Base-by-base conservation (phyloP, 1,284 basidiomycete species). In the Fomes fomentarius region DNA sequence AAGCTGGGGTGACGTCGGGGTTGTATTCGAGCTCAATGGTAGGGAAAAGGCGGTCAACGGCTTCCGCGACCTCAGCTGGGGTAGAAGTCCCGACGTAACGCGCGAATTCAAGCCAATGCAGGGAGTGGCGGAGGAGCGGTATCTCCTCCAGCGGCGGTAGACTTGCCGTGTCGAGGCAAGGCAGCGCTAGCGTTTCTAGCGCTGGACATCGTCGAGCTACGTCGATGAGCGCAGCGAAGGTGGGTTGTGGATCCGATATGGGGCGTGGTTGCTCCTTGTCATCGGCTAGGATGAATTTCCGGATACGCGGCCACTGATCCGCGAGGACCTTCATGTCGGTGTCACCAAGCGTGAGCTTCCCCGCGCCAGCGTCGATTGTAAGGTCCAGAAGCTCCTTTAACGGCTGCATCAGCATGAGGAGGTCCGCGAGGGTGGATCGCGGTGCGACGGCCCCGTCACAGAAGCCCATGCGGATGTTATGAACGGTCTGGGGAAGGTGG, bases 401-500 rank as follows among this genome's bases (percentile, higher is more conserved):
- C 14, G 45, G 45, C 33, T 35, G 22, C 22, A 28, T 3, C 4
- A 26, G 30, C 3, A 2, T 14, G 2, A 47, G 24, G 19, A 47
- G 19, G 33, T 47, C 45, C 24, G 31, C n/a, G 0, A 47, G n/a
- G n/a, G 9, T 3, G 45, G 24, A 22, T 34, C 31, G 45, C 15
- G 45, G 45, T 14, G 17, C 8, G n/a, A 34, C 37, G 22, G n/a
- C n/a, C n/a, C 45, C 45, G 30, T 47, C 45, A 17, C 45, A 47
- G 45, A 47, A 47, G 14, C 45, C 45, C 2, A 47, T 10, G 8
- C 45, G 33, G n/a, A 47, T 3, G 8, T 47, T 47, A 34, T 47
- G 33, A 10, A 47, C 30, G 14, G 45, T 37, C 33, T 9, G 22
- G 14, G 45, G 45, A 8, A 47, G 45, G 3, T 4, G 33, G 10